Percentiles rank a stretch among this genome's conserved stretches.
These are phyloP conservation scores for Copromyces sp. DNA, from an alignment of 495 filamentous ascomycete species.

Conservation along the genomic window DNA sequence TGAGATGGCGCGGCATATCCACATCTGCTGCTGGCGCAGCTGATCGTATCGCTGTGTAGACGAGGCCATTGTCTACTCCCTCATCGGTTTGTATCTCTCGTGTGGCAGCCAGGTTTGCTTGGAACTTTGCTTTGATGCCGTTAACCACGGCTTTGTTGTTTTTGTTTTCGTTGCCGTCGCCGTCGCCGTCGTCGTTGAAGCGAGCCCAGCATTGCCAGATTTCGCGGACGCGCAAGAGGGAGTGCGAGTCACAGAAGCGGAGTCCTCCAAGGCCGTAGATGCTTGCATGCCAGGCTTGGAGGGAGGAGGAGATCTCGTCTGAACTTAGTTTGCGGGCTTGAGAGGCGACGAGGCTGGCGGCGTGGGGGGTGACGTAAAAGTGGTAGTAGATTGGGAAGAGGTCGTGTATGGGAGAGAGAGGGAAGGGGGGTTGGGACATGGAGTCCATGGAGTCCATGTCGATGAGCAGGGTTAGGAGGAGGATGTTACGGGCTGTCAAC, in stretches of 20 bases:
- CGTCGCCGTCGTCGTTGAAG: neutral
- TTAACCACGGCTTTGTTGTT: neutral
- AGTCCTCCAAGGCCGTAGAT: slow-evolving; percentile 14
- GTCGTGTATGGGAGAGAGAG: neutral
- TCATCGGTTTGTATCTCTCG: neutral
- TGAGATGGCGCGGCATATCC: neutral
- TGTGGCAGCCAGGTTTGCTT: neutral
- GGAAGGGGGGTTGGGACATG: neutral
- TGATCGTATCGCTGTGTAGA: neutral
- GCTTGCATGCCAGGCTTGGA: slow-evolving; percentile 13
- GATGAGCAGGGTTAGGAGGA: slow-evolving; percentile 20
- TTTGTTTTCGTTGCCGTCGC: no score
- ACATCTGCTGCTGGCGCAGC: neutral
- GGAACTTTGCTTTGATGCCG: neutral
- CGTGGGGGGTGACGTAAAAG: slow-evolving; percentile 7
- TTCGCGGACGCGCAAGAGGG: slow-evolving; percentile 10
- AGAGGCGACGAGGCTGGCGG: slow-evolving; percentile 8
- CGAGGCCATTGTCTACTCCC: neutral
- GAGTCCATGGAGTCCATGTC: slow-evolving; percentile 7
- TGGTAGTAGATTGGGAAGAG: slow-evolving; percentile 22
- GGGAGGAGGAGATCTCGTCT: slow-evolving; percentile 5
- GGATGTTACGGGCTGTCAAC: slow-evolving; percentile 19
- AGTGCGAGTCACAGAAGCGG: slow-evolving; percentile 17
- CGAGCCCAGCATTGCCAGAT: slow-evolving; percentile 16
- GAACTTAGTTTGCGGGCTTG: slow-evolving; percentile 13